Evolutionary conservation across 345 rosid genomes (phyloP).

Genomic region (Camelina sativa): DNA sequence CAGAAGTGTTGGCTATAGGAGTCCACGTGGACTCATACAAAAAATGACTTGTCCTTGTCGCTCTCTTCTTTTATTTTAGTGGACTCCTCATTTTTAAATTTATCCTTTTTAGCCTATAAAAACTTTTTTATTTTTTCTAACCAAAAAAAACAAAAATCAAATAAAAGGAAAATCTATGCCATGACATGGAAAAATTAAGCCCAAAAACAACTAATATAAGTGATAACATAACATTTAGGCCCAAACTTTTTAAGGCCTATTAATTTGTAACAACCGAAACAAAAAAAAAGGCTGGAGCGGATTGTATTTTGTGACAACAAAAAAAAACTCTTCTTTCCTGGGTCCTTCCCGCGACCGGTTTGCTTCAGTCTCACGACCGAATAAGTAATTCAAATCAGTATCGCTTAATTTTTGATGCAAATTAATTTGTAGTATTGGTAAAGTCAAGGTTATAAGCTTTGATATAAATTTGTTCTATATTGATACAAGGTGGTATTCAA

Average conservation of each 20-base stretch:
- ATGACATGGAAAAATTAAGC: slow-evolving; percentile 12
- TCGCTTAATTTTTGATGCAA: no score
- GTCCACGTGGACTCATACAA: slow-evolving; percentile 19
- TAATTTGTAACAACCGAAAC: not conserved
- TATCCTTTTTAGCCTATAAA: not conserved
- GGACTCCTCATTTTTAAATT: not conserved
- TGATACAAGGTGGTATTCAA: no score
- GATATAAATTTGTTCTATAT: no score
- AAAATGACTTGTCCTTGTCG: slow-evolving; percentile 24
- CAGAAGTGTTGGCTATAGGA: slow-evolving; percentile 27
- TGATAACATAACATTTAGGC: not conserved
- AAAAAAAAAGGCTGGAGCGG: no score
- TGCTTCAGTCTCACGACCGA: no score
- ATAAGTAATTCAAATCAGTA: no score
- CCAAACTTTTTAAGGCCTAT: slow-evolving; percentile 13
- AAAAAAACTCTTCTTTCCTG: no score
- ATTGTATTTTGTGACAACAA: no score
- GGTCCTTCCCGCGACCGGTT: no score
- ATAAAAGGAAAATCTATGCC: not conserved
- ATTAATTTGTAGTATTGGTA: no score
- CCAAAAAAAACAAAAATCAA: not conserved
- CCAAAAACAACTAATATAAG: not conserved
- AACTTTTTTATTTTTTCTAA: not conserved
- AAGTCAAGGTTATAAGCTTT: no score
- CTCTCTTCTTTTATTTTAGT: slow-evolving; percentile 31